Base-by-base conservation (phyloP, 805 yeast genomes). In the Metahyphopichia silvanorum region DNA sequence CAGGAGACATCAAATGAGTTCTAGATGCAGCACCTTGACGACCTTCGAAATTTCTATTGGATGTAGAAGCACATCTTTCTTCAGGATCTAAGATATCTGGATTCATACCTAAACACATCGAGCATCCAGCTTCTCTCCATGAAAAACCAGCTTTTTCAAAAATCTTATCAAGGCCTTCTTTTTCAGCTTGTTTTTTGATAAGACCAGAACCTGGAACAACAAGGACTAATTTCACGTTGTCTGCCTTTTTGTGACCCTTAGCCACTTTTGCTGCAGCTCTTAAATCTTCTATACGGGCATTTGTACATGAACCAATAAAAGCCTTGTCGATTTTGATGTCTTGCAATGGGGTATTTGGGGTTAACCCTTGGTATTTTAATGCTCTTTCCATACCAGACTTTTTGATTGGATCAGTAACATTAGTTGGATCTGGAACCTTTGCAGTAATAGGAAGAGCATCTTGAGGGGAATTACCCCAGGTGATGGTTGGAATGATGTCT, bases 41-140 rank as follows among this genome's bases (percentile, higher is more conserved):
- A 51, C 98, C 98, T 64, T 91, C 97, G 57, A 93, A 93, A 70
- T 93, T 93, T 76, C 98, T 84, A 75, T 93, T 93, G 15, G 98
- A 91, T 13, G 98, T 93, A 10, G 98, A 89, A 6, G 98, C 98
- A 71, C 98, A 93, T 68, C 98, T 81, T 66, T 93, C 98, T 55
- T 84, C 78, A 25, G 98, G 98, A 41, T 80, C 76, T 55, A 93
- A 76, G 50, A 93, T 91, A 69, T 93, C 98, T 26, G 98, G 97
- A 69, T 93, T 93, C 98, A 93, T 93, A 63, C 98, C 98, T 33
- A 93, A 76, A 70, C 98, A 93, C 98, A 93, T 93, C 25, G 98
- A 91, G 69, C 98, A 93, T 40, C 98, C 98, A 45, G 98, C 98
- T 69, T 93, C 98, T 71, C 98, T 83, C 98, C 98, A 93, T 49